These are phyloP conservation scores for Gossypium davidsonii DNA, from an alignment of 441 rosid species.

Conservation along the genomic window DNA sequence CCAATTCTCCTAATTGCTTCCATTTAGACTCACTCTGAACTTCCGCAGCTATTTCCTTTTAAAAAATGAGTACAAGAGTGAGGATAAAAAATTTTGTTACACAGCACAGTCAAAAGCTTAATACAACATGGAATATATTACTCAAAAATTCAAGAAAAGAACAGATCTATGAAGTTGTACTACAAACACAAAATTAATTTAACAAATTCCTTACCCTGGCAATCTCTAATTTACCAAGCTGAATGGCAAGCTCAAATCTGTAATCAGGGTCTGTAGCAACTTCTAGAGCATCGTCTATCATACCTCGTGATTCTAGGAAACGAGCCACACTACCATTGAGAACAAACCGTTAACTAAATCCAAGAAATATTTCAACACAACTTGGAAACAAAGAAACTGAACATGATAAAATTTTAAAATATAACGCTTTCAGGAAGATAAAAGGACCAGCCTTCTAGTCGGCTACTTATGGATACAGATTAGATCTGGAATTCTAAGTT, in stretches of 20 bases:
- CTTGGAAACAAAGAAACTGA: conserved; percentile 5
- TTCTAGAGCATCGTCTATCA: conserved; percentile 90
- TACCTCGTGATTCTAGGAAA: conserved; percentile 95
- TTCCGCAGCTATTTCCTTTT: conserved; percentile 81
- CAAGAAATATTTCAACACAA: conserved; percentile 17
- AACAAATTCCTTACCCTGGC: conserved; percentile 57
- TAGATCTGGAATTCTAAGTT: not conserved
- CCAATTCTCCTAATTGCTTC: conserved; percentile 96
- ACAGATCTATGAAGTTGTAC: not conserved
- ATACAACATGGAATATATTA: not conserved
- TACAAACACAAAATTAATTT: not conserved
- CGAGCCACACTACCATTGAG: conserved; percentile 70
- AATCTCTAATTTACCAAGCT: conserved; percentile 80
- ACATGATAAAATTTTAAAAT: not conserved
- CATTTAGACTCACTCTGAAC: conserved; percentile 88
- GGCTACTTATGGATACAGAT: not conserved
- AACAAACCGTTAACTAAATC: conserved; percentile 17
- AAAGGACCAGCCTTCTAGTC: not conserved
- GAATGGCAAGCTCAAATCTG: conserved; percentile 90
- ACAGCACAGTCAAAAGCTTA: not conserved
- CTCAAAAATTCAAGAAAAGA: not conserved
- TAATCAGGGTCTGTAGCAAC: conserved; percentile 96
- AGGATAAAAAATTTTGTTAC: not conserved
- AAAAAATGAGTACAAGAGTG: conserved; percentile 5
- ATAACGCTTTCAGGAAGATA: not conserved